Conservation (phyloP, 1,284 basidiomycete species). For the Rhodotorula mucilaginosa region DNA sequence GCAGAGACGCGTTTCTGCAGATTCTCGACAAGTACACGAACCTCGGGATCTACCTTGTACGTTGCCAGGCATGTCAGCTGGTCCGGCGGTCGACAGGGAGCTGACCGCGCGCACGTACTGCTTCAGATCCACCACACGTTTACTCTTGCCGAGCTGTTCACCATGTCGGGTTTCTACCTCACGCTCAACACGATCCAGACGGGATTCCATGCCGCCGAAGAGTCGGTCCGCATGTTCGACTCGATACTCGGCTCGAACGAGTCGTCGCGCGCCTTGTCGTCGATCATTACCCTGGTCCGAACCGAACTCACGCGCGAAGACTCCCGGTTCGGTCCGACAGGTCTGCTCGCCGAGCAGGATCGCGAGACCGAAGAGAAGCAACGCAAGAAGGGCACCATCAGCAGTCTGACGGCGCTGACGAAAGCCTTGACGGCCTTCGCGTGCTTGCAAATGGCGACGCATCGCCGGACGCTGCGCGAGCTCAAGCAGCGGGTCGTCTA, state of each 20-base stretch:
- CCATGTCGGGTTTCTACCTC: constrained; percentile 55
- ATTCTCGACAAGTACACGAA: constrained; percentile 56
- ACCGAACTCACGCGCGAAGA: constrained; percentile 51
- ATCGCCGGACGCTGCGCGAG: constrained; percentile 48
- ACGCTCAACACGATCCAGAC: constrained; percentile 49
- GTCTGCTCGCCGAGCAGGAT: constrained; percentile 28
- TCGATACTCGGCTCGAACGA: constrained; percentile 57
- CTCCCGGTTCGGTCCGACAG: constrained; percentile 45
- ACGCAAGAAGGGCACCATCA: constrained; percentile 34
- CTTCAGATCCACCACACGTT: constrained; percentile 53
- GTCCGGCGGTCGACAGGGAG: too few species aligned
- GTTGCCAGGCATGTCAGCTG: not conserved
- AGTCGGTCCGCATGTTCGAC: constrained; percentile 55
- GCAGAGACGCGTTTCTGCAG: constrained; percentile 49
- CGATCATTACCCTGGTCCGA: constrained; percentile 54
- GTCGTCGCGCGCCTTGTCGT: constrained; percentile 53
- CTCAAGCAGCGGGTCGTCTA: constrained; percentile 53
- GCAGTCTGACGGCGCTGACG: constrained; percentile 51
- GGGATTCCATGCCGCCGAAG: constrained; percentile 52
- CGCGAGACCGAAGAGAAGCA: not conserved
- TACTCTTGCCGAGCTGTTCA: constrained; percentile 56
- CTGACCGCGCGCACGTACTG: not conserved
- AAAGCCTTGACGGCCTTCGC: constrained; percentile 57
- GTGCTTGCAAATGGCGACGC: constrained; percentile 53
- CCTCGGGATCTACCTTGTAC: constrained; percentile 54